Percentiles rank a stretch among this genome's conserved stretches.
Conservation (phyloP, 495 filamentous ascomycete genomes). For the Polyplosphaeria fusca region DNA sequence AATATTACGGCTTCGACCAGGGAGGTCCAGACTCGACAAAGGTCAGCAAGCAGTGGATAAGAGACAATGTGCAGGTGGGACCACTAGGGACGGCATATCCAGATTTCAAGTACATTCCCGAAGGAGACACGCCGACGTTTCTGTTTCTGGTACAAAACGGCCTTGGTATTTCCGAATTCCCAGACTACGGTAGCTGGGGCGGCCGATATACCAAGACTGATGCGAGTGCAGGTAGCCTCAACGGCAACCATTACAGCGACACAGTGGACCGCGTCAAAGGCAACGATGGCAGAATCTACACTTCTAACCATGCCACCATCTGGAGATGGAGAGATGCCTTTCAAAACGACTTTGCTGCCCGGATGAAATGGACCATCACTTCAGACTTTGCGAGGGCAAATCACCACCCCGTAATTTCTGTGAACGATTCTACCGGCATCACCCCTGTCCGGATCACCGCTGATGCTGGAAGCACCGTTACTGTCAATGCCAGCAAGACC, state of each 20-base stretch:
- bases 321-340: constrained; percentile 52
- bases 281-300: constrained; percentile 40
- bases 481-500: constrained; percentile 44
- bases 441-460: constrained; percentile 40
- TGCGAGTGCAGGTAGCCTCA: constrained; percentile 16
- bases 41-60: constrained; percentile 47
- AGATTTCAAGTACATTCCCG: constrained; percentile 44
- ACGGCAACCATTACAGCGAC: constrained; percentile 44
- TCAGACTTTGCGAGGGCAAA: constrained; percentile 37
- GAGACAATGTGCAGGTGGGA: constrained; percentile 48
- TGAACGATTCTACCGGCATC: constrained; percentile 42
- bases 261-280: constrained; percentile 45
- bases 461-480: constrained; percentile 40
- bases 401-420: constrained; percentile 45
- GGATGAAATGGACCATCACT: constrained; percentile 49
- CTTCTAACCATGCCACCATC: constrained; percentile 49
- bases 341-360: constrained; percentile 51
- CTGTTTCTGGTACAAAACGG: constrained; percentile 51
- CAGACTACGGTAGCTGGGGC: constrained; percentile 50
- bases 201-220: constrained; percentile 44
- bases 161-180: constrained; percentile 45
- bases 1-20: constrained; percentile 45
- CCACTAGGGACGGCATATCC: constrained; percentile 45
- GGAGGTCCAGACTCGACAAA: constrained; percentile 47
- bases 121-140: constrained; percentile 51